These are phyloP conservation scores for Lachancea cidri DNA, from an alignment of 805 yeast genomes.

Conservation along the genomic window DNA sequence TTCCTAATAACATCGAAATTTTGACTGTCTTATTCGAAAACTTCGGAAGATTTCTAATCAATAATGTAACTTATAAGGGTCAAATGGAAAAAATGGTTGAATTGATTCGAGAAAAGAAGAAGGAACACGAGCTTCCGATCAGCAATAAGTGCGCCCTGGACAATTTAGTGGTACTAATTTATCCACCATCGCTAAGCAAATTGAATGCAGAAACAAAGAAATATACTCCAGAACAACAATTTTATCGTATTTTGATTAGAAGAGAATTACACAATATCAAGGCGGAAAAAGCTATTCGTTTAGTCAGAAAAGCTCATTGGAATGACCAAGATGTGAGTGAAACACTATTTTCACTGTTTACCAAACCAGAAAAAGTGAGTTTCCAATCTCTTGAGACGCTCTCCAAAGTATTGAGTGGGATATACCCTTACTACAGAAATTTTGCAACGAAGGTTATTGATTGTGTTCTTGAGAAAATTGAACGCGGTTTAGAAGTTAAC, in stretches of 20 bases:
- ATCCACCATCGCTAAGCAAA: constrained; percentile 47
- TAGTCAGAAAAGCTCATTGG: constrained; percentile 45
- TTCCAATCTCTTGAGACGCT: constrained; percentile 50
- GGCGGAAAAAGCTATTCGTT: constrained; percentile 31
- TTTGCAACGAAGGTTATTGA: constrained; percentile 52
- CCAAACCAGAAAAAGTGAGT: constrained; percentile 55
- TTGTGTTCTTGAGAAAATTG: constrained; percentile 55
- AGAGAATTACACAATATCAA: constrained; percentile 43
- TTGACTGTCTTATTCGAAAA: constrained; percentile 66
- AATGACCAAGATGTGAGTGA: constrained; percentile 32
- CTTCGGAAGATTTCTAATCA: constrained; percentile 60
- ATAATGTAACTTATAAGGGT: constrained; percentile 49
- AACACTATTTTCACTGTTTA: constrained; percentile 40
- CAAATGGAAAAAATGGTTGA: constrained; percentile 61
- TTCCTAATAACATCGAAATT: constrained; percentile 61
- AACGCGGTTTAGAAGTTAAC: constrained; percentile 60
- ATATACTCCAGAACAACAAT: constrained; percentile 42
- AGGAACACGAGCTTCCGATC: constrained; percentile 44
- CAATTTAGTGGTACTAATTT: constrained; percentile 47
- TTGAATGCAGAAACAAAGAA: constrained; percentile 24
- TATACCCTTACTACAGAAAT: constrained; percentile 34
- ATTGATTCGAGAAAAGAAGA: constrained; percentile 46
- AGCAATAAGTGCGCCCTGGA: constrained; percentile 56
- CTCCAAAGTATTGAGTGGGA: constrained; percentile 42
- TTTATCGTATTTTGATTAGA: constrained; percentile 46